Evolutionary conservation across 768 basidiomycete genomes (phyloP).

Genomic region (Phylloporus sp.): DNA sequence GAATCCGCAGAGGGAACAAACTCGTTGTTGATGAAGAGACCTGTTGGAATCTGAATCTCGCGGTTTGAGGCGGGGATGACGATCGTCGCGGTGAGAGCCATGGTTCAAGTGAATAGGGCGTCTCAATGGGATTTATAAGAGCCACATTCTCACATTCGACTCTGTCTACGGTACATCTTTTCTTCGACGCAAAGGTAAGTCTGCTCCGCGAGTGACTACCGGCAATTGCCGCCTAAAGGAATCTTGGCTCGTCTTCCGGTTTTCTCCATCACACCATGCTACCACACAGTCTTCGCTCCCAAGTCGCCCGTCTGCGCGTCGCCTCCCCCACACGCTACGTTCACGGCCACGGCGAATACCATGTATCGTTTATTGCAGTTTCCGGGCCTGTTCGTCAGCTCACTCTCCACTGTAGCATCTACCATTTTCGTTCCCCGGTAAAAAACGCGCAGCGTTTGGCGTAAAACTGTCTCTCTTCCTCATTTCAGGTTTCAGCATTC

Average conservation of each 20-base stretch:
- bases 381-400: not conserved
- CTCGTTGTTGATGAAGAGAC: slow-evolving; percentile 89
- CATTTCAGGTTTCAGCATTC: slow-evolving; percentile 56
- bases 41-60: slow-evolving; percentile 63
- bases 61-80: slow-evolving; percentile 40
- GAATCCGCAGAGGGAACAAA: slow-evolving; percentile 77
- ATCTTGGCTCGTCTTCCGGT: not conserved
- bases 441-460: slow-evolving; percentile 45
- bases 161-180: too few species aligned
- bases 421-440: slow-evolving; percentile 50
- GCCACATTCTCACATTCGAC: too few species aligned
- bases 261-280: slow-evolving; percentile 28
- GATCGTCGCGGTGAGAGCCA: slow-evolving; percentile 43
- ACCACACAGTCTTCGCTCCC: slow-evolving; percentile 39
- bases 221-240: not conserved
- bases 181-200: too few species aligned
- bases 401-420: slow-evolving; percentile 39
- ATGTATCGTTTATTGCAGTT: slow-evolving; percentile 35
- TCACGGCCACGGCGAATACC: slow-evolving; percentile 47
- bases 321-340: slow-evolving; percentile 37
- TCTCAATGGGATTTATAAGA: too few species aligned
- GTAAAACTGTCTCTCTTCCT: slow-evolving; percentile 36
- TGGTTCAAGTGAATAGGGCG: slow-evolving; percentile 33
- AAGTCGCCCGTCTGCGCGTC: slow-evolving; percentile 27
- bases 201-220: too few species aligned